Base-by-base conservation (phyloP, 2,329 filamentous ascomycete species). In the Ophiognomonia clavigignenti-juglandacearum region DNA sequence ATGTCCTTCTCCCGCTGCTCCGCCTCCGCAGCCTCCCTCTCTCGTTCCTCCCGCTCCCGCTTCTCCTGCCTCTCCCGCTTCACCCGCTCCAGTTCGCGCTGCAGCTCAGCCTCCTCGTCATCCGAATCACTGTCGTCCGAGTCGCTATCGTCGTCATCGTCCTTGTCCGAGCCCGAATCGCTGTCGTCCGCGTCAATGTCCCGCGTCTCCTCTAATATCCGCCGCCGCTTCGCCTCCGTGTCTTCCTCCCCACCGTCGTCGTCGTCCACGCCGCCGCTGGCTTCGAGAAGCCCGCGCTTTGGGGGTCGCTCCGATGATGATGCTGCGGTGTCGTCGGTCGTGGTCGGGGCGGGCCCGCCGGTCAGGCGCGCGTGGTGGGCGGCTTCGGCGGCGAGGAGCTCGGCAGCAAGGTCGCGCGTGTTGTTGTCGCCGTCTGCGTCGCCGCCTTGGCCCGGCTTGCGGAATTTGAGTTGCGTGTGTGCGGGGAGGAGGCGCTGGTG, bases 401-500 rank as follows among this genome's bases (percentile, higher is more conserved):
- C 91, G 39, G 90, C 86, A 57, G 89, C 85, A 44, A 98, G 79
- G 64, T 98, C 92, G 62, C 86, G 88, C 45, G 62, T 51, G 48
- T 77, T 68, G 39, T 62, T 51, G 48, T 77, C 68, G 39, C 71
- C 63, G 55, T 95, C 89, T 29, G 84, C 84, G 54, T 83, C 84
- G 55, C 88, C 88, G 58, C 93, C 93, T 71, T 98, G 93, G 37
- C 90, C 91, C n/a, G 86, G 77, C 71, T 93, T 81, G 52, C 89
- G 82, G 63, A 85, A 86, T 71, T 98, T 98, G 62, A 98, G 83
- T 54, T 88, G 84, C 11, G 88, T 97, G 67, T 98, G 86, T 26
- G 93, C 93, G 27, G 93, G 92, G 13, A 96, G 83, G 14, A 97
- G 85, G 59, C 93, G 86, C 69, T 97, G 92, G 65, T 98, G 93